Evolutionary conservation across 768 basidiomycete genomes (phyloP).

Genomic region (Neoboletus subvelutipes): DNA sequence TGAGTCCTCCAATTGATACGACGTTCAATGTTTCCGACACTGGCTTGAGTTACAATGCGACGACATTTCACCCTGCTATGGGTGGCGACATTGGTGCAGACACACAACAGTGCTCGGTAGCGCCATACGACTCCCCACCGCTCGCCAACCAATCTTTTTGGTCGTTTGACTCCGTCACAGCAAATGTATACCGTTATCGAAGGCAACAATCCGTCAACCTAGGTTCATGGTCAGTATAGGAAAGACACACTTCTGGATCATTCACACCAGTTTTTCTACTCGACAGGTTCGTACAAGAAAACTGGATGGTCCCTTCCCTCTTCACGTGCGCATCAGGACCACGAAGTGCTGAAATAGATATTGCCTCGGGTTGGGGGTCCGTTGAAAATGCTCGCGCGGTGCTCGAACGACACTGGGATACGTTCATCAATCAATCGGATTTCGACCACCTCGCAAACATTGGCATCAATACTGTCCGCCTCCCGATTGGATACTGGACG

Average conservation of each 20-base stretch:
- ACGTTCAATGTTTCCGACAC: neutral
- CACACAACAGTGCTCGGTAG: slow-evolving; percentile 5
- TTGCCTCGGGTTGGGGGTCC: slow-evolving; percentile 54
- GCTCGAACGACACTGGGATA: slow-evolving; percentile 75
- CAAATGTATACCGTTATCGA: slow-evolving; percentile 22
- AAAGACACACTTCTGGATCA: no score
- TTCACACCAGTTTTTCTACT: neutral
- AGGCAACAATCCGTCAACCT: slow-evolving; percentile 23
- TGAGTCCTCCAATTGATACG: neutral
- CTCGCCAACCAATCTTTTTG: slow-evolving; percentile 9
- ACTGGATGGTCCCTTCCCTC: slow-evolving; percentile 71
- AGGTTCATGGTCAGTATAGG: slow-evolving; percentile 16
- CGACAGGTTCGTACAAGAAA: slow-evolving; percentile 66
- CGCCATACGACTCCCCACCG: slow-evolving; percentile 11
- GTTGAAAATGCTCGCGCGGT: slow-evolving; percentile 42
- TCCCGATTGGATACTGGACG: slow-evolving; percentile 60
- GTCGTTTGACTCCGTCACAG: slow-evolving; percentile 16
- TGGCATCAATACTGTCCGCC: slow-evolving; percentile 62
- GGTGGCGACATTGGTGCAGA: neutral
- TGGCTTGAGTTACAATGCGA: neutral
- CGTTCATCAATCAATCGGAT: slow-evolving; percentile 64
- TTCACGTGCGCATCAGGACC: slow-evolving; percentile 57
- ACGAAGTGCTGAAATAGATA: slow-evolving; percentile 58
- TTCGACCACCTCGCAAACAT: slow-evolving; percentile 57
- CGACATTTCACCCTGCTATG: neutral